Evolutionary conservation across 2,329 filamentous ascomycete species (phyloP).

Genomic region (Fusarium brevicatenulatum): DNA sequence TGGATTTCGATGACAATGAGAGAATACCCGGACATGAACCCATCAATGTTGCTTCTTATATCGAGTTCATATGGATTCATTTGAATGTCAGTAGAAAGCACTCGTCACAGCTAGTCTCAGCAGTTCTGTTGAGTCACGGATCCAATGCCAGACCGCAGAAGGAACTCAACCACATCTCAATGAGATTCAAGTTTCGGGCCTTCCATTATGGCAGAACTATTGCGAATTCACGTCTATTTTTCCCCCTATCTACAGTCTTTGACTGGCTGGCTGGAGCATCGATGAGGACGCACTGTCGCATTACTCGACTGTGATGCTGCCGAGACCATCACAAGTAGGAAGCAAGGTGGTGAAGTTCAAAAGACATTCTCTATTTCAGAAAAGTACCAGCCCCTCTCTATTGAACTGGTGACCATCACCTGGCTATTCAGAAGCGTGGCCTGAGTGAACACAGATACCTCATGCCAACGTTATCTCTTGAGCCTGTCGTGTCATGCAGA

Average conservation of each 20-base stretch:
- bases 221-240: no score
- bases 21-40: accelerated
- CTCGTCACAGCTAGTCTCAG: no score
- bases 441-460: background rate
- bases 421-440: accelerated
- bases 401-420: accelerated
- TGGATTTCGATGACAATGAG: no score
- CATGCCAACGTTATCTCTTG: background rate
- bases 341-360: background rate
- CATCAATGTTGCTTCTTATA: background rate
- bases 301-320: background rate
- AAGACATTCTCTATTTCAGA: accelerated
- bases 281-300: accelerated
- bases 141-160: background rate
- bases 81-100: background rate
- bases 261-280: accelerated
- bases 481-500: background rate
- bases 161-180: background rate
- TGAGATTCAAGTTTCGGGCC: accelerated
- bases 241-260: accelerated
- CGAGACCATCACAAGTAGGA: no score
- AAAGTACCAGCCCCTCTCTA: accelerated
- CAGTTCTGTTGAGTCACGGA: background rate
- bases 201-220: background rate
- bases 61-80: accelerated